phyloP scores from a whole-genome alignment of 2,329 filamentous ascomycete species.

The Verticillium tricorpus region DNA sequence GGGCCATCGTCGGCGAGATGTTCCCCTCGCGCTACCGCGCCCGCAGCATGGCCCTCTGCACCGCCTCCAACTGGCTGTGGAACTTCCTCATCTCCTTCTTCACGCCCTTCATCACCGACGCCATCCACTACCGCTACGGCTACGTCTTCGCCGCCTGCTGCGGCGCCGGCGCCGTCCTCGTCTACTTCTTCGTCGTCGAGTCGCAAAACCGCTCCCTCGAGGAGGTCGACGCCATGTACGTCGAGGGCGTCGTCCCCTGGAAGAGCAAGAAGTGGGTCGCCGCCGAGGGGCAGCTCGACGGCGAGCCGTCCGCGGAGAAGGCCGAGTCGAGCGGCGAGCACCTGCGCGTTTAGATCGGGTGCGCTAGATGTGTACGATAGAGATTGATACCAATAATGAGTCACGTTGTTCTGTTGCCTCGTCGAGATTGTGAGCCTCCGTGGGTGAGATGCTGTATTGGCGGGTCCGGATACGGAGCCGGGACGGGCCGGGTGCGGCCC shows the following conservation, averaged over 20 bases:
- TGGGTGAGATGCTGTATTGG: no score
- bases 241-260: conserved; percentile 44
- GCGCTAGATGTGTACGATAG: background rate
- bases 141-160: conserved; percentile 69
- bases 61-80: conserved; percentile 59
- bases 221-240: conserved; percentile 76
- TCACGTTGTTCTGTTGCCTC: no score
- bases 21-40: conserved; percentile 56
- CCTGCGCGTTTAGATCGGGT: background rate
- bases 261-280: conserved; percentile 33
- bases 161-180: conserved; percentile 56
- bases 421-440: no score
- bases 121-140: conserved; percentile 66
- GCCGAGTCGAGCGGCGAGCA: background rate
- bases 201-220: conserved; percentile 67
- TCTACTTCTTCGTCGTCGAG: conserved; percentile 75
- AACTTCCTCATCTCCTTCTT: conserved; percentile 61
- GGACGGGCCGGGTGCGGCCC: no score
- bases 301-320: background rate
- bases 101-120: conserved; percentile 67
- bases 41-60: conserved; percentile 51
- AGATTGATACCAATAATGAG: background rate
- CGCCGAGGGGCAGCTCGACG: background rate
- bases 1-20: conserved; percentile 61
- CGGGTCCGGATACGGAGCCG: no score